phyloP scores from a whole-genome alignment of 2,329 filamentous ascomycete species.

The Chaetomium sp. region DNA sequence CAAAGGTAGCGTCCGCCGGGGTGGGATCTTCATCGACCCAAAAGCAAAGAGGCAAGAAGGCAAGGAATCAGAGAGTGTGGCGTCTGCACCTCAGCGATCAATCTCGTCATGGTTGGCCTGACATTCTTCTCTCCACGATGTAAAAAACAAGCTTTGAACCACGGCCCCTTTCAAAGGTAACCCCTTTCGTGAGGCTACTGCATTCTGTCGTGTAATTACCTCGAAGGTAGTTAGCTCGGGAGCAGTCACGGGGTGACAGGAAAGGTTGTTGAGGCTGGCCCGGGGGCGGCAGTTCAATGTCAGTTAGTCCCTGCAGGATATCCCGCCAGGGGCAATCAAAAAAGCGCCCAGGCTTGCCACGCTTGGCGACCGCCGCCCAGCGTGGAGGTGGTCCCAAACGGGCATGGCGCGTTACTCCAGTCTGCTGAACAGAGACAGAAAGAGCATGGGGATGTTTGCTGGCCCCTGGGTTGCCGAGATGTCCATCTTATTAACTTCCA shows the following conservation, averaged over 20 bases:
- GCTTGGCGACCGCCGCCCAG: constrained; percentile 1
- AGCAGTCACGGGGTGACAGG: neutral
- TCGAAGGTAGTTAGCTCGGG: neutral
- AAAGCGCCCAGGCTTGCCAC: constrained; percentile 8
- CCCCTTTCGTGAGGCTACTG: neutral
- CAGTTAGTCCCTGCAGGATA: neutral
- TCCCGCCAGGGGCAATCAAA: constrained; percentile 6
- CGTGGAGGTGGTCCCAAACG: constrained; percentile 16
- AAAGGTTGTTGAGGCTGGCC: neutral
- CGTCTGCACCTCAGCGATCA: neutral
- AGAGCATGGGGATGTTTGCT: constrained; percentile 18
- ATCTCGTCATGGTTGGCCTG: neutral
- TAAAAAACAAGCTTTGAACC: neutral
- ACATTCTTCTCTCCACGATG: neutral
- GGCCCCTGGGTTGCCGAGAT: neutral
- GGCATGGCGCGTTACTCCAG: neutral
- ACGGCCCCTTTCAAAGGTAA: neutral
- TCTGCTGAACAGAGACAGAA: constrained; percentile 5
- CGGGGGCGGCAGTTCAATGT: neutral
- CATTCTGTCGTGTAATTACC: no score
- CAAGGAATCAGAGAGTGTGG: neutral
- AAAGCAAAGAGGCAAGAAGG: neutral
- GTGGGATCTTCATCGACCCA: constrained; percentile 11
- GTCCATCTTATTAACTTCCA: constrained; percentile 12
- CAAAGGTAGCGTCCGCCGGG: neutral